Percentiles rank a stretch among this genome's conserved stretches.
These are phyloP conservation scores for Scedosporium boydii DNA, from an alignment of 2,329 filamentous ascomycete species.

Conservation along the genomic window DNA sequence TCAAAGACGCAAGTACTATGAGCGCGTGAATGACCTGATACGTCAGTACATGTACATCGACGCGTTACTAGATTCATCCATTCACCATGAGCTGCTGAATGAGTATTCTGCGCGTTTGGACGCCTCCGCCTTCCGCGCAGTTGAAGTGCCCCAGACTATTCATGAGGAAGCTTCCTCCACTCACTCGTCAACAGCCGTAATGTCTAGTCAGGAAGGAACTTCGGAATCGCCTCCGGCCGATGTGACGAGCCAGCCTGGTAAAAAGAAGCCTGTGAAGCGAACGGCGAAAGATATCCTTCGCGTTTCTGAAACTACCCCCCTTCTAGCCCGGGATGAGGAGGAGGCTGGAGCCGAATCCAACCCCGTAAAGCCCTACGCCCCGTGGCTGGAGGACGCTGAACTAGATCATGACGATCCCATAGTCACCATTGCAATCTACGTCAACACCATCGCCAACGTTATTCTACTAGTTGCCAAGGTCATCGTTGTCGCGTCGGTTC, in stretches of 20 bases:
- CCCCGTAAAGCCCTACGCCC: constrained; percentile 46
- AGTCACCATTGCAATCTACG: constrained; percentile 78
- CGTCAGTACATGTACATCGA: constrained; percentile 94
- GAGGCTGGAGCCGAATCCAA: constrained; percentile 30
- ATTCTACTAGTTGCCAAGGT: constrained; percentile 69
- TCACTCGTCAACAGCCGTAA: constrained; percentile 16
- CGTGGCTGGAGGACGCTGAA: constrained; percentile 62
- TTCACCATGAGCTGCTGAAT: constrained; percentile 86
- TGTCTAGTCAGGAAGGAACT: constrained; percentile 16
- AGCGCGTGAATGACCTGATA: constrained; percentile 78
- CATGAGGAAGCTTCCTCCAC: constrained; percentile 49
- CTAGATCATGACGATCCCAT: constrained; percentile 64
- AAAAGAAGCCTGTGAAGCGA: constrained; percentile 45
- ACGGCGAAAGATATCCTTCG: constrained; percentile 85
- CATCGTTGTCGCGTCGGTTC: constrained; percentile 65
- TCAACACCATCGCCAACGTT: constrained; percentile 73
- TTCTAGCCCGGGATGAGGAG: constrained; percentile 38
- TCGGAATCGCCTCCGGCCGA: neutral
- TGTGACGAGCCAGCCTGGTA: neutral
- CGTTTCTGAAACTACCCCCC: constrained; percentile 56
- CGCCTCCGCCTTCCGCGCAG: constrained; percentile 39
- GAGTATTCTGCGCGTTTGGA: constrained; percentile 64
- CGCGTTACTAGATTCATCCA: constrained; percentile 76
- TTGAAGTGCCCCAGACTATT: constrained; percentile 64
- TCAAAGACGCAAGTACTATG: constrained; percentile 67